Evolutionary conservation across 2,329 filamentous ascomycete species (phyloP).

Genomic region (Pseudofabraea citricarpa): DNA sequence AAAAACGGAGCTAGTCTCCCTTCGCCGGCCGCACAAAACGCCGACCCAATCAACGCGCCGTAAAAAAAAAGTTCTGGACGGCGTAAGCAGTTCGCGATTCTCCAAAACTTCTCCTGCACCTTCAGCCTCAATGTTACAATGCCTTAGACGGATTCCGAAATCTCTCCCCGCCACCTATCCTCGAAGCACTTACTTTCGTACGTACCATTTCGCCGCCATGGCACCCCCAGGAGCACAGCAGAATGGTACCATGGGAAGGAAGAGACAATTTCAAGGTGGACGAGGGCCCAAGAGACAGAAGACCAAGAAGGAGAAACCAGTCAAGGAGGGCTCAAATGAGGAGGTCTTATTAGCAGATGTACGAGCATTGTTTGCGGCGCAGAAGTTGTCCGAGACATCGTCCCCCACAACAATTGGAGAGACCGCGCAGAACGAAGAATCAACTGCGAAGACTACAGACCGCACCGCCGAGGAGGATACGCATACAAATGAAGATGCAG

Average conservation of each 20-base stretch:
- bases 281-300: conserved; percentile 41
- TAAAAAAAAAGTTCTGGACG: conserved; percentile 1
- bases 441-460: conserved; percentile 16
- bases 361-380: conserved; percentile 41
- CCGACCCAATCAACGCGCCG: neutral
- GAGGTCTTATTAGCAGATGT: conserved; percentile 64
- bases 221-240: conserved; percentile 1
- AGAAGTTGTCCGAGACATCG: conserved; percentile 29
- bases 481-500: conserved; percentile 14
- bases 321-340: conserved; percentile 57
- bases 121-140: conserved; percentile 6
- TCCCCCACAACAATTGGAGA: conserved; percentile 14
- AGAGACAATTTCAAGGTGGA: conserved; percentile 25
- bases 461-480: conserved; percentile 21
- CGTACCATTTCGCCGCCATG: conserved; percentile 9
- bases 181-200: neutral
- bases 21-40: conserved; percentile 1
- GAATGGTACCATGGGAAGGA: conserved; percentile 11
- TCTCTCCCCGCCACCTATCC: neutral
- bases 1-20: conserved; percentile 1
- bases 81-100: no score
- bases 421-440: conserved; percentile 16
- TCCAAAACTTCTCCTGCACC: no score
- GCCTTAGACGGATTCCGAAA: conserved; percentile 1
- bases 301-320: conserved; percentile 48